These are phyloP conservation scores for Globisporangium lucens DNA, from an alignment of 352 stramenopile genomes.

Conservation along the genomic window DNA sequence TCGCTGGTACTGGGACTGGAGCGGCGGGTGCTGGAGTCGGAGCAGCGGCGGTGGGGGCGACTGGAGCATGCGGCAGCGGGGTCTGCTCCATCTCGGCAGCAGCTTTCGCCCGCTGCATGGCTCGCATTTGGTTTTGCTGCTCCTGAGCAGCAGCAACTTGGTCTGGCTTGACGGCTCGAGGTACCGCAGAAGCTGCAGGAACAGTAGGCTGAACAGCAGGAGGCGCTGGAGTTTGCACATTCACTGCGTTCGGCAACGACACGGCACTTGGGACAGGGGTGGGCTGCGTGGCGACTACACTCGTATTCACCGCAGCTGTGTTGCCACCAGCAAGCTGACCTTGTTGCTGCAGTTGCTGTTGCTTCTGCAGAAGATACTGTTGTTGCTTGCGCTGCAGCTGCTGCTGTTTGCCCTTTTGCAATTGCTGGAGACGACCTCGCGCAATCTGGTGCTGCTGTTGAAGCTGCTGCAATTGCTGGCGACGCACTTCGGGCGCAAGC, in stretches of 20 bases:
- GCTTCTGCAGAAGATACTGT: constrained; percentile 75
- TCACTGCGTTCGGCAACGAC: constrained; percentile 38
- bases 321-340: constrained; percentile 25
- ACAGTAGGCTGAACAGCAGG: constrained; percentile 14
- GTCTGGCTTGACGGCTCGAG: constrained; percentile 56
- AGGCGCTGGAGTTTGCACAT: constrained; percentile 27
- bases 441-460: constrained; percentile 75
- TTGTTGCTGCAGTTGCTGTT: constrained; percentile 64
- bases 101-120: constrained; percentile 64
- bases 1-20: constrained; percentile 14
- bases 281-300: constrained; percentile 33
- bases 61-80: constrained; percentile 29
- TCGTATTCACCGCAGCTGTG: constrained; percentile 22
- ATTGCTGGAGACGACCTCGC: constrained; percentile 57
- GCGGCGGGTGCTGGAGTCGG: constrained; percentile 16
- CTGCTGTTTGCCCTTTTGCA: constrained; percentile 80
- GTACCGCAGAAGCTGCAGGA: constrained; percentile 21
- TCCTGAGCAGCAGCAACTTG: constrained; percentile 49
- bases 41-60: not conserved
- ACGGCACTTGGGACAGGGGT: constrained; percentile 26
- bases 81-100: constrained; percentile 42
- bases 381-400: constrained; percentile 82
- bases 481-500: constrained; percentile 51
- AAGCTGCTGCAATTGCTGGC: constrained; percentile 69
- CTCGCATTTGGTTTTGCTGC: constrained; percentile 62